phyloP scores from a whole-genome alignment of 2,329 filamentous ascomycete species.

The Phoma sp. region DNA sequence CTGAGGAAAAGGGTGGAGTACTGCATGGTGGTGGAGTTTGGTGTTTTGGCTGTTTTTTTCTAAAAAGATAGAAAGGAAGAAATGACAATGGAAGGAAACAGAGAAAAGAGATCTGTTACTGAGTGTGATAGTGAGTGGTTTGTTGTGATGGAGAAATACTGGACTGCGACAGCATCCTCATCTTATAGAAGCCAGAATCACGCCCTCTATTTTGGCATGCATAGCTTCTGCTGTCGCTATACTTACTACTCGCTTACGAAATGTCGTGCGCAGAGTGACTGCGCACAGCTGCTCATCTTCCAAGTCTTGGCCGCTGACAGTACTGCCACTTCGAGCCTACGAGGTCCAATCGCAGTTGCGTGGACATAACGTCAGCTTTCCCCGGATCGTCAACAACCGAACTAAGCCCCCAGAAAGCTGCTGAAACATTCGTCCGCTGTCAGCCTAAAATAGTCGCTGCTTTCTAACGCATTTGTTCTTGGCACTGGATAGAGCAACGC shows the following conservation, averaged over 20 bases:
- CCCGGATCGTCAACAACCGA: constrained; percentile 15
- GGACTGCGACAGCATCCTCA: neutral
- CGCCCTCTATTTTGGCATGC: neutral
- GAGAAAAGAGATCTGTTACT: neutral
- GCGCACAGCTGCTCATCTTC: constrained; percentile 1
- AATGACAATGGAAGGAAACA: neutral
- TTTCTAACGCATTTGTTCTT: neutral
- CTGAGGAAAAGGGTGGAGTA: constrained; percentile 20
- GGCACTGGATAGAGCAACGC: neutral
- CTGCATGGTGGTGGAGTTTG: constrained; percentile 16
- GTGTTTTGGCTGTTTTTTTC: neutral
- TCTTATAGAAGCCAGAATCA: neutral
- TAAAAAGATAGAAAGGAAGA: neutral
- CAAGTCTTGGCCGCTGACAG: constrained; percentile 9
- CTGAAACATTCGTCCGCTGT: constrained; percentile 3
- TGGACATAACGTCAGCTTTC: neutral
- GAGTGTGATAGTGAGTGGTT: neutral
- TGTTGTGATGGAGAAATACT: neutral
- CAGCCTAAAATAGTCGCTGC: constrained; percentile 1
- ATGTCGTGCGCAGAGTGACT: neutral
- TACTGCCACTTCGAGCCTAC: neutral
- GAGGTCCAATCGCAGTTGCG: neutral
- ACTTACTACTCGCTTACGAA: neutral
- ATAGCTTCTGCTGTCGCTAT: neutral
- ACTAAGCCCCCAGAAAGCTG: neutral